A percentile compares a stretch with the other conserved stretches of the same genome.
Conservation (phyloP, 116 monocot species). For the Phalaenopsis hybrid region DNA sequence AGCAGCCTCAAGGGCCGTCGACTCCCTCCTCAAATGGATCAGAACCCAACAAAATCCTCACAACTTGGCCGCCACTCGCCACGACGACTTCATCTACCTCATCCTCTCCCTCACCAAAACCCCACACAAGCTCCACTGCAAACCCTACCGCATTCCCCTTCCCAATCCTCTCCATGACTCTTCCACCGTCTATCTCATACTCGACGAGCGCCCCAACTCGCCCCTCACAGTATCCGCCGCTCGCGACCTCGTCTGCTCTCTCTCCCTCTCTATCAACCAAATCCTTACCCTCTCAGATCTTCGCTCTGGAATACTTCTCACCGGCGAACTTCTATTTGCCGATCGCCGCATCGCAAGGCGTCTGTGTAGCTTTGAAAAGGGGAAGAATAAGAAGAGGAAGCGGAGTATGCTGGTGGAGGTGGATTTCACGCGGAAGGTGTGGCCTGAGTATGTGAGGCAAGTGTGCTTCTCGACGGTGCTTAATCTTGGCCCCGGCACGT, state of each 20-base stretch:
- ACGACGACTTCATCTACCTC: conserved; percentile 10
- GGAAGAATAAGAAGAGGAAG: not conserved
- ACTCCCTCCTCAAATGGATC: conserved; percentile 17
- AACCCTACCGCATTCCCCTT: conserved; percentile 2
- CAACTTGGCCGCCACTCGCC: not conserved
- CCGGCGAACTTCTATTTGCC: not conserved
- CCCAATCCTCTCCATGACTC: conserved; percentile 7
- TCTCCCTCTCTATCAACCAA: conserved; percentile 2
- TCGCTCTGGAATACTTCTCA: not conserved
- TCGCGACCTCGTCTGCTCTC: not conserved
- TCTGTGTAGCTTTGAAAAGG: not conserved
- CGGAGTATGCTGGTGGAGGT: not conserved
- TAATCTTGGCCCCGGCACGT: conserved; percentile 6
- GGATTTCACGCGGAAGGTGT: not conserved
- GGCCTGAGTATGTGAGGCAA: not conserved
- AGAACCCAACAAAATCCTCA: not conserved
- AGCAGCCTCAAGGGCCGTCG: not conserved
- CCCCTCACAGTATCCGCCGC: conserved; percentile 5
- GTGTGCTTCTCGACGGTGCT: not conserved
- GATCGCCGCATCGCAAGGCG: conserved; percentile 3
- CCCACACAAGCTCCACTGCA: conserved; percentile 9
- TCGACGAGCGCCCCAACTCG: conserved; percentile 10
- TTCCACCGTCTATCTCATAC: not conserved
- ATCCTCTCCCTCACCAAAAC: conserved; percentile 1
- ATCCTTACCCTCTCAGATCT: not conserved